Base-by-base conservation (phyloP, 2,329 filamentous ascomycete species). In the Fulvia fulva region DNA sequence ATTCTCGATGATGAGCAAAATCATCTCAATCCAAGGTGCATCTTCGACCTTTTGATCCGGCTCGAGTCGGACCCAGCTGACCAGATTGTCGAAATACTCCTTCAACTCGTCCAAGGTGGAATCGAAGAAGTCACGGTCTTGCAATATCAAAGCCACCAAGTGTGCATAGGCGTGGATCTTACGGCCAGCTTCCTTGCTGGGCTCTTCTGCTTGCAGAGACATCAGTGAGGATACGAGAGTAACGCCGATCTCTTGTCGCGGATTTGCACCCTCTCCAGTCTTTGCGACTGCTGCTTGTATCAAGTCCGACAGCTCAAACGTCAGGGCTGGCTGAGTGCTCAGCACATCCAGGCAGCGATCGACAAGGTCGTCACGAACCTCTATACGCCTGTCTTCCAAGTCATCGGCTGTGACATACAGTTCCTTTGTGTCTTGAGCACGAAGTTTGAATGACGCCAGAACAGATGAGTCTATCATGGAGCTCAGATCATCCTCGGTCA, bases 121-220 rank as follows among this genome's bases (percentile, higher is more conserved):
- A 52, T 83, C 82, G 72, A 96, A 96, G 73, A 97, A 97, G 5
- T 83, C 76, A 32, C 81, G 85, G 58, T 96, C 88, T 69, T 96
- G 91, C 19, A 97, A 81, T 54, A 97, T 85, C 37, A 99, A 78
- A 3, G 91, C 94, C 11, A 99, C 80, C 14, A 99, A 81, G 74
- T 99, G 93, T 19, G 94, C 91, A 75, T 95, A 96, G 1, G 94
- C 90, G 21, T 91, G 89, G 64, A 99, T 85, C 71, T 91, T 93
- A 68, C 84, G 83, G 44, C 83, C 82, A 64, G 83, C 78, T 59
- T 85, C 80, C 43, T 68, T 63, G 45, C 63, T 69, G 8, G 63
- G 63, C 28, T 82, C 81, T 47, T 83, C 82, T 63, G 78, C 79
- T 67, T 85, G 81, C 52, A 87, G 73, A 9, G 85, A 87, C 50